Conservation (phyloP, 805 yeast species). For the Candida succiphila region DNA sequence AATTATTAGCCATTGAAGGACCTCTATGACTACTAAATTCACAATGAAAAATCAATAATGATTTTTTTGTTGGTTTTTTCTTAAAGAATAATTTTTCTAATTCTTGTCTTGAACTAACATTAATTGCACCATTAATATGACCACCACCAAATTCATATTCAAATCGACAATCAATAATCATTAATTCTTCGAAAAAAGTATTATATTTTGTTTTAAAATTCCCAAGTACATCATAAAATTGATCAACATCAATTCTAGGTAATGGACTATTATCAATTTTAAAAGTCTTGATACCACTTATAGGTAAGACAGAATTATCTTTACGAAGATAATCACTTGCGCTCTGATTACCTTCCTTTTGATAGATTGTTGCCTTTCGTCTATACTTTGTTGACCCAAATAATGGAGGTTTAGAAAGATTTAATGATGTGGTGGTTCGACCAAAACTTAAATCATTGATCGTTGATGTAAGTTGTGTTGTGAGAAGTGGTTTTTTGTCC, state of each 20-base stretch:
- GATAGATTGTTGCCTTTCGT: too few species aligned
- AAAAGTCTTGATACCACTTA: conserved; percentile 31
- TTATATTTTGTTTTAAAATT: conserved; percentile 29
- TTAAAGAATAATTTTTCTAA: conserved; percentile 47
- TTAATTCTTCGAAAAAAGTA: conserved; percentile 41
- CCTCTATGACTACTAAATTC: conserved; percentile 91
- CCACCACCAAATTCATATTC: conserved; percentile 91
- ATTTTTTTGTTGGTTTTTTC: conserved; percentile 14
- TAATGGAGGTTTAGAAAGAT: too few species aligned
- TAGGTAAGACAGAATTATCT: conserved; percentile 13
- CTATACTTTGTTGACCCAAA: too few species aligned
- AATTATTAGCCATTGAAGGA: conserved; percentile 84
- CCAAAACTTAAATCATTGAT: too few species aligned
- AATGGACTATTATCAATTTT: conserved; percentile 47
- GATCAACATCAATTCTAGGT: conserved; percentile 54
- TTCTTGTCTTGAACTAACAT: conserved; percentile 60
- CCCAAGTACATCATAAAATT: conserved; percentile 41
- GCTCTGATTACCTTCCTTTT: too few species aligned
- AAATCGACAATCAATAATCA: conserved; percentile 82
- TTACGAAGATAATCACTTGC: too few species aligned
- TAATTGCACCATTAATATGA: conserved; percentile 77
- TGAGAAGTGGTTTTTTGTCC: too few species aligned
- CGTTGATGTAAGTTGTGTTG: too few species aligned
- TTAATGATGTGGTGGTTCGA: too few species aligned
- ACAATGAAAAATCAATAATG: conserved; percentile 79